These are phyloP conservation scores for Penicillium sp. DNA, from an alignment of 2,329 filamentous ascomycete genomes.

Conservation along the genomic window DNA sequence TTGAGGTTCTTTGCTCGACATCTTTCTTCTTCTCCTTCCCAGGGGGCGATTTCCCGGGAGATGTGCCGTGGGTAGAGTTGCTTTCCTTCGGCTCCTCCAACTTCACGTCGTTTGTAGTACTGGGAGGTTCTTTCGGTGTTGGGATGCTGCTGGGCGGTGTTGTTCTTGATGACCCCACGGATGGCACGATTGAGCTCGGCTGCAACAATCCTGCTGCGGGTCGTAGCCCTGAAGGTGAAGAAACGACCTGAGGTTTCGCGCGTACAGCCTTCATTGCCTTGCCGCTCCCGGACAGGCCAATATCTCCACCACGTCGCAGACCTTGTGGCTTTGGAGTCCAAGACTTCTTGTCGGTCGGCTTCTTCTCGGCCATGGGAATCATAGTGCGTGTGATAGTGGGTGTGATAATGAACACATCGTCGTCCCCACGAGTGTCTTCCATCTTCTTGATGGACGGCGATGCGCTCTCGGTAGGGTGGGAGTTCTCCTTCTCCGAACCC, in stretches of 20 bases:
- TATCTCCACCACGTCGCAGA: conserved; percentile 26
- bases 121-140: conserved; percentile 16
- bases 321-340: conserved; percentile 23
- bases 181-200: conserved; percentile 30
- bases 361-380: conserved; percentile 34
- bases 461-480: conserved; percentile 15
- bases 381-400: conserved; percentile 49
- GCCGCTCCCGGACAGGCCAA: conserved; percentile 27
- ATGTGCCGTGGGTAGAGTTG: background rate
- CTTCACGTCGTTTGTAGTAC: conserved; percentile 9
- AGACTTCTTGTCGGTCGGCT: conserved; percentile 25
- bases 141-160: conserved; percentile 19
- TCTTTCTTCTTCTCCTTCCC: conserved; percentile 10
- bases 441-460: conserved; percentile 20
- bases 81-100: background rate
- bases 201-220: conserved; percentile 30
- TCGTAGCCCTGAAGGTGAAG: conserved; percentile 34
- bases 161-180: conserved; percentile 27
- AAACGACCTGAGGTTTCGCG: conserved; percentile 31
- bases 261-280: conserved; percentile 36
- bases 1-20: conserved; percentile 16
- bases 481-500: conserved; percentile 32
- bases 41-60: conserved; percentile 2
- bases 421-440: conserved; percentile 24
- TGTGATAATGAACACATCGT: conserved; percentile 45